Evolutionary conservation across 352 stramenopile genomes (phyloP).

Genomic region (Pseudoperonospora humuli): DNA sequence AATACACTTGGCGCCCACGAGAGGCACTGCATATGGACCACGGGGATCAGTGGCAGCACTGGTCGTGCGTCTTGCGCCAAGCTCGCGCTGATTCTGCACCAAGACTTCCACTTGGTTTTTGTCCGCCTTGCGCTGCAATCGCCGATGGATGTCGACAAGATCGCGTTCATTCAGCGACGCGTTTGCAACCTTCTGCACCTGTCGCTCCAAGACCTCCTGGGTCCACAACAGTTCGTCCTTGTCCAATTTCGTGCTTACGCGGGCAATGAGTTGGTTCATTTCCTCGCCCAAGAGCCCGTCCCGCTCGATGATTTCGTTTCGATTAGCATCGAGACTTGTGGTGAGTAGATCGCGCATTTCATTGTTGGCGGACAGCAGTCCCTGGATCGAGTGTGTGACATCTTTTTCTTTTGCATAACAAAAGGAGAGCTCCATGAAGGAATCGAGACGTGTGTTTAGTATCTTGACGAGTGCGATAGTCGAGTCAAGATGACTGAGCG

Average conservation of each 20-base stretch:
- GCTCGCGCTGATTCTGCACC: slow-evolving; percentile 35
- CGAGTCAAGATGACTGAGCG: too few relatives aligned
- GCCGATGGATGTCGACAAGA: slow-evolving; percentile 47
- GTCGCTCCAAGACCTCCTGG: slow-evolving; percentile 52
- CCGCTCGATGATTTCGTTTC: too few relatives aligned
- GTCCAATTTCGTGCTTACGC: slow-evolving; percentile 71
- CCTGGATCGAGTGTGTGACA: too few relatives aligned
- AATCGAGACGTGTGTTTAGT: too few relatives aligned
- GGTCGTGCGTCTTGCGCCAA: slow-evolving; percentile 4
- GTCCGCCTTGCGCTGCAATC: slow-evolving; percentile 52
- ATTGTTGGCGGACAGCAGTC: too few relatives aligned
- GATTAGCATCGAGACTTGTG: too few relatives aligned
- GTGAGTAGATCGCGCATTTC: too few relatives aligned
- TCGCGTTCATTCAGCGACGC: slow-evolving; percentile 53
- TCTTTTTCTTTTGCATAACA: too few relatives aligned
- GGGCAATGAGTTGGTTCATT: slow-evolving; percentile 48
- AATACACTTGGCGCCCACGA: slow-evolving; percentile 55
- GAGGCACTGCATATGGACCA: slow-evolving; percentile 17
- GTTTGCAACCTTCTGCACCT: slow-evolving; percentile 63
- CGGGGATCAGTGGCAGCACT: slow-evolving; percentile 11
- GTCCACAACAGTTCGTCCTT: slow-evolving; percentile 75
- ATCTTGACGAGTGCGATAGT: too few relatives aligned
- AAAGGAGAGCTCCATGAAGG: too few relatives aligned
- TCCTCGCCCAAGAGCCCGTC: slow-evolving; percentile 59
- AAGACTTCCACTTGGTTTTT: slow-evolving; percentile 47